A percentile compares a stretch with the other conserved stretches of the same genome.
Conservation (phyloP, 345 rosid species). For the Erodium maritimum region DNA sequence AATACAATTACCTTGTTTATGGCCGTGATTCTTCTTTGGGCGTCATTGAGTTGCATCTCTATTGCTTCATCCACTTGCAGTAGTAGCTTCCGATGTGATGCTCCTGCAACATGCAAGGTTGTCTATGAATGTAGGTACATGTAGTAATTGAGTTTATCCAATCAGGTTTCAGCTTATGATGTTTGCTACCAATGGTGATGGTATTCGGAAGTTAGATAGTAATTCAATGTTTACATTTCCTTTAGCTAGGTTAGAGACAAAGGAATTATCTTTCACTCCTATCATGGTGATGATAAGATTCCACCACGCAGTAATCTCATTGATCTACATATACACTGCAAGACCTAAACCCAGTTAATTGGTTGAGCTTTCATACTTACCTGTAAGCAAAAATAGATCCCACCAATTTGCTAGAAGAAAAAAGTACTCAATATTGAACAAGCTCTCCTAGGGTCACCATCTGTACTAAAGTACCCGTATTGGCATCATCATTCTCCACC, state of each 20-base stretch:
- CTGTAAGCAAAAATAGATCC: no score
- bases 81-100: slow-evolving; percentile 56
- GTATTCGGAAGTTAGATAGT: background rate
- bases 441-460: no score
- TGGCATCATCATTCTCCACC: background rate
- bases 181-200: background rate
- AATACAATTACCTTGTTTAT: slow-evolving; percentile 56
- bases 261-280: background rate
- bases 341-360: no score
- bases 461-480: background rate
- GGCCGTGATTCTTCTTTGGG: slow-evolving; percentile 44
- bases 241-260: background rate
- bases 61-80: slow-evolving; percentile 54
- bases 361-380: no score
- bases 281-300: no score
- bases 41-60: slow-evolving; percentile 43
- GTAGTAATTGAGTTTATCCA: slow-evolving; percentile 3
- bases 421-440: no score
- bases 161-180: background rate
- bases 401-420: no score
- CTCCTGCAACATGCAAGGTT: slow-evolving; percentile 29
- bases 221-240: background rate
- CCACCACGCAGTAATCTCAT: no score
- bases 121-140: slow-evolving; percentile 6
- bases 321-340: no score